phyloP scores from a whole-genome alignment of 139 green algal species.

The Chlorella vulgaris region DNA sequence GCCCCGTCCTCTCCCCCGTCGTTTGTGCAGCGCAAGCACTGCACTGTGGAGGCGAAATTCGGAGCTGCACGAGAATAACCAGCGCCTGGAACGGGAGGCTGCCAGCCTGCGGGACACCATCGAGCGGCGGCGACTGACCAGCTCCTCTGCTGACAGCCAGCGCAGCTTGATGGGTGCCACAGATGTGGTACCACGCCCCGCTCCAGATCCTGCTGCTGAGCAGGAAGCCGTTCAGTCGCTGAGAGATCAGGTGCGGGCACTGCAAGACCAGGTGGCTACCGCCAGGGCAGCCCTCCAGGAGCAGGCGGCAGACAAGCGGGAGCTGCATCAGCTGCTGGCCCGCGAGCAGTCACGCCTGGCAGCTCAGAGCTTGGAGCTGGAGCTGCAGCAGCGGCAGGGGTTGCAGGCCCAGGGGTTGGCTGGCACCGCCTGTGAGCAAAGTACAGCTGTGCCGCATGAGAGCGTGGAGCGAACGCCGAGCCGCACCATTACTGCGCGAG shows the following conservation, averaged over 20 bases:
- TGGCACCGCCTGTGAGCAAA: too few relatives aligned
- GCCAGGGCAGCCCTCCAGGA: too few relatives aligned
- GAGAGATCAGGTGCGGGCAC: background rate
- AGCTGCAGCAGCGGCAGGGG: background rate
- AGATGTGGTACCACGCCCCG: background rate
- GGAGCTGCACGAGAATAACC: background rate
- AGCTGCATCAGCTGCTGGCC: background rate
- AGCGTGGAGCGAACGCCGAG: too few relatives aligned
- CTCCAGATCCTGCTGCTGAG: background rate
- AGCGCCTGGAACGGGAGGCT: background rate
- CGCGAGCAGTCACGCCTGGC: too few relatives aligned
- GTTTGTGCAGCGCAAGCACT: background rate
- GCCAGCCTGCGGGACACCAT: background rate
- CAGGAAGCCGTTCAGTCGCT: background rate
- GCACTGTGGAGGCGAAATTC: background rate
- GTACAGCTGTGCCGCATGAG: too few relatives aligned
- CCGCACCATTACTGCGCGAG: too few relatives aligned
- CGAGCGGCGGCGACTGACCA: background rate
- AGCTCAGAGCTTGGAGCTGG: too few relatives aligned
- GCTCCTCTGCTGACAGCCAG: background rate
- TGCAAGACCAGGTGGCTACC: background rate
- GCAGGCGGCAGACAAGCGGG: background rate
- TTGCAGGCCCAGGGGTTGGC: background rate
- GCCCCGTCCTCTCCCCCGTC: background rate
- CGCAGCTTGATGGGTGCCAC: background rate